Base-by-base conservation (phyloP, 2,329 filamentous ascomycete species). In the Aspergillus ochraceoroseus region DNA sequence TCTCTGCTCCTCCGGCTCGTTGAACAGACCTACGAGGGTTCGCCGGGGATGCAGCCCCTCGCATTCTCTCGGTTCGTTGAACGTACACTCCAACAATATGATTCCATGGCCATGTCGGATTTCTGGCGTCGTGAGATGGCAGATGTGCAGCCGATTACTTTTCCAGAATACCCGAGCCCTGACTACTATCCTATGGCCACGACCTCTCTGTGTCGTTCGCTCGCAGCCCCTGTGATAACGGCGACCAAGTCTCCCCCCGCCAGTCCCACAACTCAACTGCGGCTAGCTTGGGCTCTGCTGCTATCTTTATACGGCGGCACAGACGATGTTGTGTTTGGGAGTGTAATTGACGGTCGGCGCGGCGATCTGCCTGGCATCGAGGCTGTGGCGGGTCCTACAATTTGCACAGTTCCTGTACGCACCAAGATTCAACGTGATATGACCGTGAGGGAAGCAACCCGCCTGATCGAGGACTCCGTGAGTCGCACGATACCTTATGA, bases 401-500 rank as follows among this genome's bases (percentile, higher is more conserved):
- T 36, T 7, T 27, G 17, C 7, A 32, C 30, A 11, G 30, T 32
- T 3, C 30, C 30, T 5, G 12, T 11, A 7, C 30, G 30, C 2
- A 32, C 22, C 22, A 18, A 8, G 1, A 23, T 11, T 13, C 22
- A 28, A 14, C 7, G 15, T 9, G 23, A 18, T 5, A 28, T 28
- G 33, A n/a, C 12, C 5, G 11, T 26, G 9, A 19, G 2, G 4
- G 13, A 27, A 27, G 27, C 23, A n/a, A 14, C 17, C 2, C 20
- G 14, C n/a, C 23, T 13, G 13, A 25, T 36, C 4, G 20, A 25
- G 5, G 20, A 36, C 7, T 26, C 23, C 8, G 15, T 25, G 8
- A 26, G 11, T 4, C 9, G 4, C 3, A 70, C 74, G 38, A 79
- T 80, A 2, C 73, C 75, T 0, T 74, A 79, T 51, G 76, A 83